phyloP scores from a whole-genome alignment of 306 rosid species.

The Pyrus bretschneideri region DNA sequence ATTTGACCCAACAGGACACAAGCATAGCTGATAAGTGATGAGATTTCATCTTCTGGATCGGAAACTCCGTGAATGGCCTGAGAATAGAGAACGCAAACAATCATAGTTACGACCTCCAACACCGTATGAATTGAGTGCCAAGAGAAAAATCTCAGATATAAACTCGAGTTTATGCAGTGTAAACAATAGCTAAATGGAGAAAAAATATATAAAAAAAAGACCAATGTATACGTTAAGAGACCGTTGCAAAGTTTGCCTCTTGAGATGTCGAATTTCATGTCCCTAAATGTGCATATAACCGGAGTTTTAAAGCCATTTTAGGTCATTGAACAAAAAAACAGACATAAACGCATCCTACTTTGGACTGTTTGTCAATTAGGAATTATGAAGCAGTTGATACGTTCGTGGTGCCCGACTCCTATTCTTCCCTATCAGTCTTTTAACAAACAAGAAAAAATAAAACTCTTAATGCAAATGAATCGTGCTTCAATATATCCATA shows the following conservation, averaged over 20 bases:
- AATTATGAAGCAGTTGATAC: not conserved
- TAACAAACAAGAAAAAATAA: not conserved
- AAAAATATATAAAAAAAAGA: not conserved
- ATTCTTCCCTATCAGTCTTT: not conserved
- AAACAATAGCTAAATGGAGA: not conserved
- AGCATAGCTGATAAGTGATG: not conserved
- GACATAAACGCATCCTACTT: not conserved
- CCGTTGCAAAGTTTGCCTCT: not conserved
- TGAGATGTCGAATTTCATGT: no score
- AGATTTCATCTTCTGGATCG: not conserved
- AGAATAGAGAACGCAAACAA: not conserved
- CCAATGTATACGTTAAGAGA: not conserved
- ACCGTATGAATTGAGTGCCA: not conserved
- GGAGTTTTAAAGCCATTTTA: not conserved
- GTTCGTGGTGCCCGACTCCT: not conserved
- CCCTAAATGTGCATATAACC: no score
- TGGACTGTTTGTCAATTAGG: not conserved
- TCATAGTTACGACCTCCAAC: not conserved
- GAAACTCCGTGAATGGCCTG: not conserved
- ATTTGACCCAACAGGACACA: not conserved
- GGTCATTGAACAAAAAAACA: not conserved
- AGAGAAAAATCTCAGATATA: not conserved
- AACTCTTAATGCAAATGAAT: not conserved
- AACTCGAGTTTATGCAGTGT: not conserved
- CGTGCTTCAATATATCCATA: not conserved